Conservation (phyloP, 768 basidiomycete genomes). For the Auricularia auricula-judae region DNA sequence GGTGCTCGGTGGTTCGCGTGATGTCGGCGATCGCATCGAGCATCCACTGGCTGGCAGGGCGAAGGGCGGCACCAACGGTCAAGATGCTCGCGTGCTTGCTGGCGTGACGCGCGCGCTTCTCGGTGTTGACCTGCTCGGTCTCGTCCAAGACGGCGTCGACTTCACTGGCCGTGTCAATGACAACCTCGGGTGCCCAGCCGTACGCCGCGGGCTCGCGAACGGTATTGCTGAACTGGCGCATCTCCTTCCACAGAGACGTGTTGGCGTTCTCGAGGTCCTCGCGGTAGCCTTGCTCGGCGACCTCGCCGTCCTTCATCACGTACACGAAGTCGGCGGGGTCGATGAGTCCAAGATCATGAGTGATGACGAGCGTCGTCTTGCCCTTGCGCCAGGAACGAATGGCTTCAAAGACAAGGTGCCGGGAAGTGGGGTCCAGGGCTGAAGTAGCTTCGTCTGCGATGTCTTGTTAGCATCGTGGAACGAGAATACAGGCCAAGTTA, state of each 20-base stretch:
- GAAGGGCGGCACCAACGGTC: slow-evolving; percentile 22
- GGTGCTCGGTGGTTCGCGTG: slow-evolving; percentile 22
- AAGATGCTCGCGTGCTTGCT: slow-evolving; percentile 30
- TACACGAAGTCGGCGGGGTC: slow-evolving; percentile 74
- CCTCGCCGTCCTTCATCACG: slow-evolving; percentile 67
- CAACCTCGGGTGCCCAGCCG: slow-evolving; percentile 25
- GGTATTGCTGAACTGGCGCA: not conserved
- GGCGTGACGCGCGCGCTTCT: slow-evolving; percentile 13
- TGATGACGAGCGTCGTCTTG: slow-evolving; percentile 87
- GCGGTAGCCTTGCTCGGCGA: slow-evolving; percentile 84
- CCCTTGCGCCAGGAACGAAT: slow-evolving; percentile 57
- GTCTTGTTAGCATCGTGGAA: slow-evolving; percentile 8
- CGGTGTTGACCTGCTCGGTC: slow-evolving; percentile 27
- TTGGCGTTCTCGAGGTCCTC: slow-evolving; percentile 49
- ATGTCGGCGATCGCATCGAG: slow-evolving; percentile 66
- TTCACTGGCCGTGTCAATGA: slow-evolving; percentile 13
- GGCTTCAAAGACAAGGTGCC: slow-evolving; percentile 65
- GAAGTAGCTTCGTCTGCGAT: slow-evolving; percentile 36
- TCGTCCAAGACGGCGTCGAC: slow-evolving; percentile 38
- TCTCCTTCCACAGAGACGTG: not conserved
- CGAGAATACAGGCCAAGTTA: not conserved
- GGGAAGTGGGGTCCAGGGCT: slow-evolving; percentile 71
- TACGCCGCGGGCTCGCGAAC: slow-evolving; percentile 18
- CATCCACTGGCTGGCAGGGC: slow-evolving; percentile 76
- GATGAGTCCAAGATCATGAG: slow-evolving; percentile 89